phyloP scores from a whole-genome alignment of 768 basidiomycete genomes.

The Mycena floridula region DNA sequence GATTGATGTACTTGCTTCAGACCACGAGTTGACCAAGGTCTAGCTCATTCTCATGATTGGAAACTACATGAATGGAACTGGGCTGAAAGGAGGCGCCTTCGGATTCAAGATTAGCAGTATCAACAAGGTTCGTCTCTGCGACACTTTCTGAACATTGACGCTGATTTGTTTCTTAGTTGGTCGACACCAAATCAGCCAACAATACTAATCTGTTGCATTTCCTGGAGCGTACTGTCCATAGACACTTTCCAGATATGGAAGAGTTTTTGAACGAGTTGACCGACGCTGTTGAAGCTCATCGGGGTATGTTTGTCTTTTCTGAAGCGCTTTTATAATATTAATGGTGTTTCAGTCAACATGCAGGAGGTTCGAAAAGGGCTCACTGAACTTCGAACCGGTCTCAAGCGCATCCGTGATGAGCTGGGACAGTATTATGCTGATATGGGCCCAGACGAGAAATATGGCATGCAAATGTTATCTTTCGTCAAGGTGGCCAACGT shows the following conservation, averaged over 20 bases:
- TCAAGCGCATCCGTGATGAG: slow-evolving; percentile 78
- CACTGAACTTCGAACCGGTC: slow-evolving; percentile 62
- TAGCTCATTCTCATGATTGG: slow-evolving; percentile 90
- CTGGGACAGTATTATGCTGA: slow-evolving; percentile 76
- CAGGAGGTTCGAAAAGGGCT: slow-evolving; percentile 80
- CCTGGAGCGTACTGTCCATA: slow-evolving; percentile 80
- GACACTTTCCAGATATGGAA: slow-evolving; percentile 85
- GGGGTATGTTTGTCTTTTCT: slow-evolving; percentile 46
- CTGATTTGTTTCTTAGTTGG: slow-evolving; percentile 50
- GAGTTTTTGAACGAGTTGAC: slow-evolving; percentile 83
- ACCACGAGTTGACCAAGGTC: not conserved
- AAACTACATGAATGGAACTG: slow-evolving; percentile 97
- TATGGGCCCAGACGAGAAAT: slow-evolving; percentile 64
- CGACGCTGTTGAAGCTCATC: slow-evolving; percentile 87
- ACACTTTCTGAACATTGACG: not conserved
- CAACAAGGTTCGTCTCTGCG: slow-evolving; percentile 63
- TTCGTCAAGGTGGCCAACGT: slow-evolving; percentile 74
- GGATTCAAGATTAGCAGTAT: slow-evolving; percentile 97
- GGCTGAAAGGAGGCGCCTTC: slow-evolving; percentile 93
- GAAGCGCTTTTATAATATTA: not conserved
- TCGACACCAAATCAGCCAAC: slow-evolving; percentile 94
- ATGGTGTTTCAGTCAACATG: slow-evolving; percentile 58
- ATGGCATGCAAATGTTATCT: slow-evolving; percentile 87
- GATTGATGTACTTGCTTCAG: slow-evolving; percentile 12
- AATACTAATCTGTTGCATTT: slow-evolving; percentile 95